Conservation (phyloP, 345 rosid genomes). For the Rhodamnia argentea region DNA sequence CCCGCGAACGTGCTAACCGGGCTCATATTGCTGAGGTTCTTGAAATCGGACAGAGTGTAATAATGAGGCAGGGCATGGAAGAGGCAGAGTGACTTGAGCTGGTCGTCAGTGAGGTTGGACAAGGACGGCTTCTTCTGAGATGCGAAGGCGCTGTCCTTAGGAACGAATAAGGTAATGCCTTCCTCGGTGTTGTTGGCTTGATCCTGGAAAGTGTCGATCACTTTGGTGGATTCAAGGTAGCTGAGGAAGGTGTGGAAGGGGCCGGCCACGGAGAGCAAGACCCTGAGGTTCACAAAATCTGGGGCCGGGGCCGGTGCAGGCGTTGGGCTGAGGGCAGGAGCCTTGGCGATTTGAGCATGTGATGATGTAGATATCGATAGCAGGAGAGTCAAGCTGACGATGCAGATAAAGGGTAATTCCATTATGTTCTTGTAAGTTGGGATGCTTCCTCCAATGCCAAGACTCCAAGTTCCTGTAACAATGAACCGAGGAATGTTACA, state of each 20-base stretch:
- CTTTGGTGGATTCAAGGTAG: slow-evolving; percentile 65
- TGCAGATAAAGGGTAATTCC: slow-evolving; percentile 24
- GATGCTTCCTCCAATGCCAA: background rate
- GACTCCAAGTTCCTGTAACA: slow-evolving; percentile 26
- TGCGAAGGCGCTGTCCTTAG: slow-evolving; percentile 72
- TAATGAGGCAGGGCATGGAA: slow-evolving; percentile 84
- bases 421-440: slow-evolving; percentile 5
- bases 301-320: slow-evolving; percentile 87
- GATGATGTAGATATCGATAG: slow-evolving; percentile 21
- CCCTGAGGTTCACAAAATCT: slow-evolving; percentile 63
- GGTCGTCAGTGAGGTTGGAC: slow-evolving; percentile 58
- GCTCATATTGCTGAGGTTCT: slow-evolving; percentile 56
- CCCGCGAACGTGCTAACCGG: slow-evolving; percentile 78
- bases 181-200: slow-evolving; percentile 92
- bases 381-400: slow-evolving; percentile 15
- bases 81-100: slow-evolving; percentile 74
- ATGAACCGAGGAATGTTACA: background rate
- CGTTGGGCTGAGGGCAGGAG: slow-evolving; percentile 43
- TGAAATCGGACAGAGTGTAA: slow-evolving; percentile 75
- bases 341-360: slow-evolving; percentile 30
- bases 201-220: slow-evolving; percentile 88
- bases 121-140: slow-evolving; percentile 60
- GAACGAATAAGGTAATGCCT: slow-evolving; percentile 89
- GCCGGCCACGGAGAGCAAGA: slow-evolving; percentile 78
- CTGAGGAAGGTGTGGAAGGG: slow-evolving; percentile 79